Evolutionary conservation across 164 flowering plant genomes (phyloP), one percentile per base, ranked within the genome.

Genomic region (Umbellularia californica): DNA sequence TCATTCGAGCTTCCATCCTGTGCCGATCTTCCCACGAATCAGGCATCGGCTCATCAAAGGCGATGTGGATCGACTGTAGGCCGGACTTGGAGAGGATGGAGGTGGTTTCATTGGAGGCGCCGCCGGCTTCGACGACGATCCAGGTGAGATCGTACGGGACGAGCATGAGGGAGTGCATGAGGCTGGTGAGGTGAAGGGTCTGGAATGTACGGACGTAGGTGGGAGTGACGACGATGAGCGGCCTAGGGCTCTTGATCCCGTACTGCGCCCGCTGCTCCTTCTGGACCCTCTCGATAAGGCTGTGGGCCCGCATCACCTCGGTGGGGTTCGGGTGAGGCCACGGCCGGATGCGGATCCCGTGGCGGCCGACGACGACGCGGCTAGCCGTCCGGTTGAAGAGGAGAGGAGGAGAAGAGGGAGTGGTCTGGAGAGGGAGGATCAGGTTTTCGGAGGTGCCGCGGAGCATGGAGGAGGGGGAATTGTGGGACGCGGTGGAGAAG

Each of bases 101-200:
- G 2, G 90, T 89, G 0, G 99, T 95, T 83, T 95, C 99, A 65
- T 86, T 89, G 30, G 87, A 82, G 24, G 62, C 72, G 2, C 99
- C 97, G n/a, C 98, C 95, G 27, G 99, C 99, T 78, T 95, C 99
- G 50, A 95, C 91, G 2, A 95, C 94, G 73, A 95, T 85, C 98
- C 99, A 95, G 15, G 86, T 78, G 68, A 95, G 77, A 74, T 90
- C 91, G 76, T 90, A 91, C 1, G 91, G 92, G 22, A 88, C 88
- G 58, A 89, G 86, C 99, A 92, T 95, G 76, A 95, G 76, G n/a
- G 96, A 86, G 77, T 95, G 99, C 92, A 91, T 90, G 74, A 95
- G 82, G 1, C 99, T 96, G 1, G 92, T 93, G 72, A 95, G 73
- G 77, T 95, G 99, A 23, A 92, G 88, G 58, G 89, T 83, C 85